phyloP scores from a whole-genome alignment of 2,329 filamentous ascomycete genomes.

The Magnaporthales sp. region DNA sequence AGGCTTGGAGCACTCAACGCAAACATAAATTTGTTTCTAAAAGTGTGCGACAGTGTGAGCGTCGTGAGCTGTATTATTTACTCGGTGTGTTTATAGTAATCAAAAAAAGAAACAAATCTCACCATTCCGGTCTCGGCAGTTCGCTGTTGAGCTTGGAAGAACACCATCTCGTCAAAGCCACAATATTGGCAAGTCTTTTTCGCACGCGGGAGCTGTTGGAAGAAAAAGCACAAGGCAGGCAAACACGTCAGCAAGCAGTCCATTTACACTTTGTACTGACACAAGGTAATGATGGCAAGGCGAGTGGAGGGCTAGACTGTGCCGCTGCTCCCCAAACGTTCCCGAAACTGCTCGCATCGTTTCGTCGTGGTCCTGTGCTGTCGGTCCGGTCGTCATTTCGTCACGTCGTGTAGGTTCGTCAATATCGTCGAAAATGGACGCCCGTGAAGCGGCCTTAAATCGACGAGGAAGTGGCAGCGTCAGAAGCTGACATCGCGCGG shows the following conservation, averaged over 20 bases:
- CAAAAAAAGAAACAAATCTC: conserved; percentile 25
- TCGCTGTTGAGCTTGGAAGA: conserved; percentile 97
- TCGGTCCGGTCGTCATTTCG: background rate
- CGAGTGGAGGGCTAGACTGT: background rate
- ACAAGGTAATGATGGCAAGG: background rate
- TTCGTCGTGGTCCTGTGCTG: background rate
- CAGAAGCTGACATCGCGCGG: background rate
- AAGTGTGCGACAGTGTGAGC: conserved; percentile 15
- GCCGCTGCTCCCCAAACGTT: background rate
- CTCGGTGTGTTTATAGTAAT: background rate
- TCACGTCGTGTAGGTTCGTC: background rate
- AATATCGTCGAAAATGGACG: background rate
- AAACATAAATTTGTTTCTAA: conserved; percentile 89
- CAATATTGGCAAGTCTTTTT: conserved; percentile 81
- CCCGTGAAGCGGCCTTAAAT: background rate
- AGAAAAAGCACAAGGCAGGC: conserved; percentile 19
- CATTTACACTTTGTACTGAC: background rate
- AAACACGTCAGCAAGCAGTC: conserved; percentile 30
- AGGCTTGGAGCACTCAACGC: conserved; percentile 60
- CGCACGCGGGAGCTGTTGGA: conserved; percentile 75
- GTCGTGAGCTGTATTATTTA: background rate
- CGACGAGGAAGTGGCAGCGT: background rate
- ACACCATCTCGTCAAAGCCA: conserved; percentile 82
- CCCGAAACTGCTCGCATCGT: background rate
- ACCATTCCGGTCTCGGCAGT: conserved; percentile 98